Evolutionary conservation across 176 grass and related monocot genomes (phyloP), one percentile per base, ranked within the genome.

Genomic region (Cocos nucifera): DNA sequence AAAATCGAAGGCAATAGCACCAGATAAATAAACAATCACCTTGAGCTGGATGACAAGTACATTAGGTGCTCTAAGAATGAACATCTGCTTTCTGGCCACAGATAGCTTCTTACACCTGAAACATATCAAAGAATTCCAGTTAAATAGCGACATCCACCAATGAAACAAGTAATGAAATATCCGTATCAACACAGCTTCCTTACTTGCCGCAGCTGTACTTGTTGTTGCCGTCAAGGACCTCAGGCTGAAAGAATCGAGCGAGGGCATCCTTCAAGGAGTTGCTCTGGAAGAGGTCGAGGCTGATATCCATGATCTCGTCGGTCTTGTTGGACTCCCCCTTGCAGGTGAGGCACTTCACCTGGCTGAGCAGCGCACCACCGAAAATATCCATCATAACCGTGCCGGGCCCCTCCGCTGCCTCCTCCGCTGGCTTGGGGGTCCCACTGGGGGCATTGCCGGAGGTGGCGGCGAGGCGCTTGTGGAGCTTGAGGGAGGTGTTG

Each of bases 11-110:
- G 71, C 29, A 4, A 65, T 50, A 64, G 7, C 56, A 17, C 10
- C 4, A 70, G 18, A 77, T 17, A 81, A 4, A 78, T 22, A 25
- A 58, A 32, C 17, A 32, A 63, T 25, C 28, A 98, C 93, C 84
- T 98, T 98, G 53, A 98, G 93, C 63, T 98, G 93, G 79, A 98
- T 89, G 56, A 86, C 93, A 74, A 98, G 93, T 19, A 98, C 93
- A 83, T 89, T 92, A 50, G 93, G 93, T 66, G 93, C 81, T 77
- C 65, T 84, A 55, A 73, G 72, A 62, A 98, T 50, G 68, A 98
- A 98, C 87, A 98, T 86, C 66, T 98, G 93, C 50, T 98, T 98
- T 57, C 67, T 86, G 12, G 93, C 93, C 50, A 79, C 83, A 12
- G 93, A 92, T 49, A 92, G 84, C 64, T 86, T 98, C 68, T 89